Base-by-base conservation (phyloP, 208 protist species). In the Hexamita inflata region DNA sequence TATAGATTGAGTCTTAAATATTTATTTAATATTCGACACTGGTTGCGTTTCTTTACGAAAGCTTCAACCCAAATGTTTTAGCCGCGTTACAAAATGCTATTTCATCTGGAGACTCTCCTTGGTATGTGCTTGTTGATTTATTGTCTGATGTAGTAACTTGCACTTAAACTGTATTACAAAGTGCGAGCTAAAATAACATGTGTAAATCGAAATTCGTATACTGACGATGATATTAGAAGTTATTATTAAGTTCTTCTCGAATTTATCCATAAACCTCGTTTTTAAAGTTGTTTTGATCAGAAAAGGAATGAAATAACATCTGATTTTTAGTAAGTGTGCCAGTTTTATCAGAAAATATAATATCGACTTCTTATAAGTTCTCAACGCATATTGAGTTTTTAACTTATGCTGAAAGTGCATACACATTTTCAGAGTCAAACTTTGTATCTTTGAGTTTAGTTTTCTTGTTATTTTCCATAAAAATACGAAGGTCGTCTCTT, bases 271-370 rank as follows among this genome's bases (percentile, higher is more conserved):
- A n/a, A n/a, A n/a, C 45, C 11, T 53, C 45, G 45, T 53, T 24
- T 19, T 24, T 19, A 19, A 19, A 24, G 45, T 53, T 53, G 11
- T 19, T 53, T 19, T 53, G 4, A 19, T 53, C 45, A 19, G 19
- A 24, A 19, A 53, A 53, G 45, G 45, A 53, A 19, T 53, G 45
- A 76, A 92, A 89, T 53, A 85, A 74, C 89, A 92, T 93, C 65
- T 89, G 90, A 80, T 96, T 96, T 79, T 95, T 90, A 2, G 94
- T 98, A 26, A 98, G 81, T 39, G 94, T 97, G 57, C 94, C 94
- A 9, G 94, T 97, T 83, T 98, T 98, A 83, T 97, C 94, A 19
- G 89, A 90, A 73, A 98, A 91, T 35, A 98, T 83, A 82, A 94
- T 97, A 60, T 91, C 85, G 41, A 98, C 86, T 29, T 93, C 85